phyloP scores from a whole-genome alignment of 139 green algal genomes.

The Limnomonas spitsbergensis region DNA sequence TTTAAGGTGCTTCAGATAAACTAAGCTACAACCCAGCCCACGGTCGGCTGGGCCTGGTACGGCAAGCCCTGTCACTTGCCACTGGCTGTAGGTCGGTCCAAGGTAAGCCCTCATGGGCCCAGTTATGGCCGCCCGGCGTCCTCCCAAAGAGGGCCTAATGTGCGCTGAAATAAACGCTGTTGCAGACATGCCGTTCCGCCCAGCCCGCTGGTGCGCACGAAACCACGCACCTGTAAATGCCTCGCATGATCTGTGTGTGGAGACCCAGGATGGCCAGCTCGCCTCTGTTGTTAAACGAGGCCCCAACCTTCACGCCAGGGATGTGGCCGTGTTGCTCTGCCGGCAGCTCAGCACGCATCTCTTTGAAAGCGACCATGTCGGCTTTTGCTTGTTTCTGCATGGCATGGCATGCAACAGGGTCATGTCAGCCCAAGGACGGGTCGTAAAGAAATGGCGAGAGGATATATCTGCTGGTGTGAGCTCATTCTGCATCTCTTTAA shows the following conservation, averaged over 20 bases:
- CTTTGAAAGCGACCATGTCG: not conserved
- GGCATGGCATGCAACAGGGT: too few species aligned
- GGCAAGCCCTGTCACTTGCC: not conserved
- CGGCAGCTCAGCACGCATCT: not conserved
- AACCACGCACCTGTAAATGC: constrained; percentile 38
- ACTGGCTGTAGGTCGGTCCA: not conserved
- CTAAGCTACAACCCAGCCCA: too few species aligned
- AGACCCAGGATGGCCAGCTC: constrained; percentile 37
- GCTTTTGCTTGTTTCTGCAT: constrained; percentile 8
- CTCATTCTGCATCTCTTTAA: too few species aligned
- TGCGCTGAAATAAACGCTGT: not conserved
- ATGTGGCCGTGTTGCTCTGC: constrained; percentile 40
- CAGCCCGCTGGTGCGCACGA: too few species aligned
- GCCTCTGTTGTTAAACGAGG: constrained; percentile 34
- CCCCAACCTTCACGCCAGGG: constrained; percentile 36
- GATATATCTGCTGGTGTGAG: too few species aligned
- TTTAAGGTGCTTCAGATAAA: too few species aligned
- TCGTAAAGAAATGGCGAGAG: too few species aligned
- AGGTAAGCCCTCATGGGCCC: not conserved
- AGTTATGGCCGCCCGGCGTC: too few species aligned
- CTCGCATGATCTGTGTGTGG: constrained; percentile 37
- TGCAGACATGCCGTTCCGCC: not conserved
- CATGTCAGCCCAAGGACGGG: too few species aligned
- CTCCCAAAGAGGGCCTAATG: too few species aligned
- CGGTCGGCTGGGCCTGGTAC: too few species aligned